Evolutionary conservation across 202 grass and related monocot genomes (phyloP).

Genomic region (Cymbopogon flexuosus): DNA sequence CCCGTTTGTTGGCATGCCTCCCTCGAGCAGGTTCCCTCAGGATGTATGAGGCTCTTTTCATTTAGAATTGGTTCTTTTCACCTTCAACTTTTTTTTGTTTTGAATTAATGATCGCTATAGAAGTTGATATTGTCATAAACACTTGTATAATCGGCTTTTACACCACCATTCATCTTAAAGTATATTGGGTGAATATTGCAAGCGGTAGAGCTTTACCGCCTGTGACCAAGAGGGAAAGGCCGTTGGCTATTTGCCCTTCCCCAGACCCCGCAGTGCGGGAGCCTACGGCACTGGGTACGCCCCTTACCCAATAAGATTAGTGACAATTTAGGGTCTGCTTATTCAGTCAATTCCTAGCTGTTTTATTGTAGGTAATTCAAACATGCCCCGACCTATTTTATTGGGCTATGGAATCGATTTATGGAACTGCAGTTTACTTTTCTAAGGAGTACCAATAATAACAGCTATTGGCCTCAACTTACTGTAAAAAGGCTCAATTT

Average conservation of each 20-base stretch:
- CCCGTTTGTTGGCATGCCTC: conserved; percentile 71
- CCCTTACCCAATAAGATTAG: not conserved
- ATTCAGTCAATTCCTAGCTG: not conserved
- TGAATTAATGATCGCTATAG: not conserved
- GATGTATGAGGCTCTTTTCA: conserved; percentile 65
- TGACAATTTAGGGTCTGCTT: not conserved
- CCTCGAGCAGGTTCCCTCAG: conserved; percentile 82
- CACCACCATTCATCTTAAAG: not conserved
- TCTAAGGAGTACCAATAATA: not conserved
- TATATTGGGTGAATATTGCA: not conserved
- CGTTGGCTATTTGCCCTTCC: no score
- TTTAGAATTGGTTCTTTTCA: not conserved
- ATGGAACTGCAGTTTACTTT: not conserved
- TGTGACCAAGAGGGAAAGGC: no score
- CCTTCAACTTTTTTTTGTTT: conserved; percentile 20
- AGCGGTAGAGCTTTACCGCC: no score
- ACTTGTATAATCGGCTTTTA: not conserved
- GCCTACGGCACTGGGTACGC: no score
- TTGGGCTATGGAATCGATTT: not conserved
- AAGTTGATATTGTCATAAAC: not conserved
- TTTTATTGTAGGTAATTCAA: not conserved
- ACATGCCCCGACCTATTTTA: not conserved
- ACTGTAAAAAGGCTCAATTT: not conserved
- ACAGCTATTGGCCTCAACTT: not conserved
- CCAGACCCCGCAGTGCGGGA: no score